These are phyloP conservation scores for Ogataea minuta DNA, from an alignment of 805 yeast species.

Conservation along the genomic window DNA sequence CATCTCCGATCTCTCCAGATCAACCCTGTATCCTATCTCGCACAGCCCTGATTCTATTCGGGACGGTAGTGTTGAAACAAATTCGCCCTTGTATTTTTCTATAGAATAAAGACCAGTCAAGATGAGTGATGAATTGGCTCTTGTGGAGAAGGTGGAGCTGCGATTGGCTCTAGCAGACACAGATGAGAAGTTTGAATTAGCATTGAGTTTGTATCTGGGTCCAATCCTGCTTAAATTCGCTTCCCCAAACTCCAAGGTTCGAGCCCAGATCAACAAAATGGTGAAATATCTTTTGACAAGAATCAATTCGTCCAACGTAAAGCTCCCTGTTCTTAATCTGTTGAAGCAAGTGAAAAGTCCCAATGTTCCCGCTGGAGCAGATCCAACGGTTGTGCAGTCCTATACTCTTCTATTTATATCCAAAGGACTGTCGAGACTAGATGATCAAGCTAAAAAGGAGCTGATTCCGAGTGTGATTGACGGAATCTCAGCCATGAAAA, in stretches of 20 bases:
- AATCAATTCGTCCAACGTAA: constrained; percentile 53
- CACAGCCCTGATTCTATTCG: constrained; percentile 10
- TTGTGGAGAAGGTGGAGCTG: constrained; percentile 78
- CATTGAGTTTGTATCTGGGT: constrained; percentile 61
- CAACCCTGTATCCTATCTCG: constrained; percentile 1
- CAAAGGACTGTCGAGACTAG: constrained; percentile 60
- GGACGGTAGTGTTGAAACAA: constrained; percentile 4
- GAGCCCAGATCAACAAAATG: constrained; percentile 59
- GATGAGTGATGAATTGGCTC: constrained; percentile 48
- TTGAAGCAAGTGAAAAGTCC: constrained; percentile 63
- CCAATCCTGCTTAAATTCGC: constrained; percentile 79
- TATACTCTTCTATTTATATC: constrained; percentile 67
- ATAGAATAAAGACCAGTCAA: neutral
- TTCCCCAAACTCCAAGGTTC: constrained; percentile 64
- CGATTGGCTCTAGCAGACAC: constrained; percentile 73
- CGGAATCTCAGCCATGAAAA: constrained; percentile 41
- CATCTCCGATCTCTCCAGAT: neutral
- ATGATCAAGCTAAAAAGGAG: constrained; percentile 33
- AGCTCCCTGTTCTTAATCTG: constrained; percentile 62
- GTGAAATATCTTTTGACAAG: constrained; percentile 69
- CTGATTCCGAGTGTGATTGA: constrained; percentile 49
- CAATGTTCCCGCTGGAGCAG: constrained; percentile 39
- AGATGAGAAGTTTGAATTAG: constrained; percentile 59
- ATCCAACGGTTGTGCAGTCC: constrained; percentile 51
- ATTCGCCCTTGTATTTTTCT: constrained; percentile 10